Evolutionary conservation across 352 stramenopile genomes (phyloP).

Genomic region (Nothophytophthora sp.): DNA sequence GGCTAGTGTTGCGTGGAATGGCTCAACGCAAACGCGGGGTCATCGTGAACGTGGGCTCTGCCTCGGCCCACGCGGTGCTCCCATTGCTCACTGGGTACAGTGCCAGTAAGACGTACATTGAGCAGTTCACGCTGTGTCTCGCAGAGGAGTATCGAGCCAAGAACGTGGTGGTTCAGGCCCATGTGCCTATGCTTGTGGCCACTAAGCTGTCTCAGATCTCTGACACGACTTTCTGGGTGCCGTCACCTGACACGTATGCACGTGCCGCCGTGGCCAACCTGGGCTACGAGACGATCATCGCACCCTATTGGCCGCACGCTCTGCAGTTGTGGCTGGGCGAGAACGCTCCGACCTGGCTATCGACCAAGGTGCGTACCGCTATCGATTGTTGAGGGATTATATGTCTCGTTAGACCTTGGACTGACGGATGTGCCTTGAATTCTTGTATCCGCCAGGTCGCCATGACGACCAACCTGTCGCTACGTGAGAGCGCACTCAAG

Average conservation of each 20-base stretch:
- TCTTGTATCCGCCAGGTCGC: conserved; percentile 36
- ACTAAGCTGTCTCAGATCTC: conserved; percentile 99
- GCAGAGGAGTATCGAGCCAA: conserved; percentile 95
- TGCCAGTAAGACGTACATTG: conserved; percentile 97
- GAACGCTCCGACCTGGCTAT: conserved; percentile 83
- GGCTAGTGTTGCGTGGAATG: conserved; percentile 93
- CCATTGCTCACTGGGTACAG: conserved; percentile 97
- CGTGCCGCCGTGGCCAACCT: conserved; percentile 92
- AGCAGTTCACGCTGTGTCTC: conserved; percentile 97
- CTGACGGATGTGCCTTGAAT: not conserved
- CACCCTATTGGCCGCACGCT: conserved; percentile 96
- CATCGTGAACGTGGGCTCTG: conserved; percentile 98
- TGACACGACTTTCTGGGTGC: conserved; percentile 93
- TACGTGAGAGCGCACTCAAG: conserved; percentile 87
- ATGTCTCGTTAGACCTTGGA: not conserved
- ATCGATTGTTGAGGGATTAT: conserved; percentile 16
- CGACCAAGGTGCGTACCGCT: conserved; percentile 69
- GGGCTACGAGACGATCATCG: conserved; percentile 91
- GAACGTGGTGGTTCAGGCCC: conserved; percentile 95
- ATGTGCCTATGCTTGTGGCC: conserved; percentile 99
- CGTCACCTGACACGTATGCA: conserved; percentile 91
- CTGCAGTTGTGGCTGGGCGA: conserved; percentile 96
- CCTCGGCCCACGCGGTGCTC: conserved; percentile 94
- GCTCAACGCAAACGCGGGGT: conserved; percentile 92
- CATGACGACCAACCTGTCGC: conserved; percentile 75